Conservation (phyloP, 345 rosid genomes). For the Hypericum perforatum region DNA sequence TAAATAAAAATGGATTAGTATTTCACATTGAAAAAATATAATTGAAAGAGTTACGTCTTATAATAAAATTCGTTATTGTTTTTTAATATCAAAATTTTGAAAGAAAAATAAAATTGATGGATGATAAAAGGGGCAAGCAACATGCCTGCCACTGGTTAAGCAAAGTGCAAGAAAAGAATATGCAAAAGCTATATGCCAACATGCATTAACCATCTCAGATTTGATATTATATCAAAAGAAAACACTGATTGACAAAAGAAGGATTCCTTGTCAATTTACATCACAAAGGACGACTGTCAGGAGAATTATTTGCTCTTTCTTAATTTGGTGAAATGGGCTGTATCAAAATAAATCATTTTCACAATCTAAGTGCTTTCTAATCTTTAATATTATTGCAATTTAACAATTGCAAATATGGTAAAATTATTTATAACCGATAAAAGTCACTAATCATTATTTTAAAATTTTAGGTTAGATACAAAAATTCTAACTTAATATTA, state of each 20-base stretch:
- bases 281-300: conserved; percentile 14
- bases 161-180: conserved; percentile 31
- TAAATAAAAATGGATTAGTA: no score
- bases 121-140: conserved; percentile 17
- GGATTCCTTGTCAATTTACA: conserved; percentile 24
- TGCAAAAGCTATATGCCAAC: conserved; percentile 26
- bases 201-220: conserved; percentile 19
- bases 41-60: no score
- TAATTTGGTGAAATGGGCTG: not conserved
- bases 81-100: not conserved
- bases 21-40: no score
- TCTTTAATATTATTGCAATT: no score
- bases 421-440: no score
- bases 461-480: no score
- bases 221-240: conserved; percentile 23
- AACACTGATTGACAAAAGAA: conserved; percentile 18
- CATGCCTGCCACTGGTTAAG: conserved; percentile 44
- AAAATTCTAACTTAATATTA: no score
- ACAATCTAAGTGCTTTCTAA: no score
- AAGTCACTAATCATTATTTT: no score
- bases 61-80: no score
- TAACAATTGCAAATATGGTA: no score
- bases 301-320: conserved; percentile 7
- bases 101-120: conserved; percentile 19
- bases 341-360: no score